Percentiles rank a stretch among this genome's conserved stretches.
phyloP scores from a whole-genome alignment of 805 yeast genomes.

The Nakazawaea pomicola region DNA sequence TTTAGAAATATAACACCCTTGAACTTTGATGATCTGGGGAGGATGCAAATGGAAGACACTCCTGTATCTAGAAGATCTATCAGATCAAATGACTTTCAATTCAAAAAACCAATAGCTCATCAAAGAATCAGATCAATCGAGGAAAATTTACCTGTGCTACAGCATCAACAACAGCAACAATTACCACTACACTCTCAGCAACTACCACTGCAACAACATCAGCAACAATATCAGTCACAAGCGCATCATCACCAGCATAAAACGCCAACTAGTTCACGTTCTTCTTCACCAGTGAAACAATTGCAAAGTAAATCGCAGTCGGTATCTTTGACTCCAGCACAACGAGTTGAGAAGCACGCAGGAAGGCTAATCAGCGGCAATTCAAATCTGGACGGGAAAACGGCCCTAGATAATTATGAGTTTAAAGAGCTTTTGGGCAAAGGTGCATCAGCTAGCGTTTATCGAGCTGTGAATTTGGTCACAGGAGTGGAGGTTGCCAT shows the following conservation, averaged over 20 bases:
- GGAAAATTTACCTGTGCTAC: constrained; percentile 4
- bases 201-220: too few species aligned
- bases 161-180: neutral
- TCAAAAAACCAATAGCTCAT: constrained; percentile 11
- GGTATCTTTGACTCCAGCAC: constrained; percentile 41
- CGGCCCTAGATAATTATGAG: constrained; percentile 42
- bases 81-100: constrained; percentile 1
- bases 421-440: constrained; percentile 68
- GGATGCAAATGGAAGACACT: constrained; percentile 10
- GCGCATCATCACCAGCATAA: too few species aligned
- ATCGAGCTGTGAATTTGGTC: constrained; percentile 54
- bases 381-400: constrained; percentile 26
- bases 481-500: constrained; percentile 74
- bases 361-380: constrained; percentile 24
- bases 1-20: constrained; percentile 12
- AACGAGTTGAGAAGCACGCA: constrained; percentile 38
- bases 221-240: too few species aligned
- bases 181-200: too few species aligned
- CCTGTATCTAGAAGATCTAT: constrained; percentile 3
- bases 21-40: constrained; percentile 9
- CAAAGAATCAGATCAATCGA: constrained; percentile 7
- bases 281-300: constrained; percentile 10
- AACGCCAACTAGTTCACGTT: constrained; percentile 9
- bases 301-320: neutral
- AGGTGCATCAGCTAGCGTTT: constrained; percentile 74